phyloP scores from a whole-genome alignment of 176 grass and related monocot genomes.

The Avena eriantha region DNA sequence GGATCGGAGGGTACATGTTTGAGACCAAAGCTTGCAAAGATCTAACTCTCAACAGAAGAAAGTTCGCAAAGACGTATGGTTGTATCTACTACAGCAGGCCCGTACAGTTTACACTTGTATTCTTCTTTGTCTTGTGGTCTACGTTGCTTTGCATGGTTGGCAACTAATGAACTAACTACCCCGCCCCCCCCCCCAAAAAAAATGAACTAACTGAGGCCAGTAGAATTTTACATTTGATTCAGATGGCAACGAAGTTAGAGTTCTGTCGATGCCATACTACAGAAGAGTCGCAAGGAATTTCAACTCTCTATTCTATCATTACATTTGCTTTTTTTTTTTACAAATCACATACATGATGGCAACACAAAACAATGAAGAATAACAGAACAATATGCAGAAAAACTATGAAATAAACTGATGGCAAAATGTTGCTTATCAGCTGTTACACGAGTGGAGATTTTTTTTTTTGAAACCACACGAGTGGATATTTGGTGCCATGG shows the following conservation, averaged over 20 bases:
- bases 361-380: not conserved
- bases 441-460: no score
- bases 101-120: constrained; percentile 26
- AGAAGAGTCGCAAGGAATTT: not conserved
- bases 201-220: not conserved
- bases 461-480: no score
- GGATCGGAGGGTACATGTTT: no score
- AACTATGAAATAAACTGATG: not conserved
- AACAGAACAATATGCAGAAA: not conserved
- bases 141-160: not conserved
- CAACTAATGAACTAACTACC: no score
- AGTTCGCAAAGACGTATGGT: not conserved
- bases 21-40: no score
- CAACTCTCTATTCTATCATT: not conserved
- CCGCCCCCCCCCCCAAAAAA: no score
- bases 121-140: constrained; percentile 14
- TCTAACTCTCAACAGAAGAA: not conserved
- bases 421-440: not conserved
- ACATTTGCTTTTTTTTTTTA: not conserved
- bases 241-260: constrained; percentile 29
- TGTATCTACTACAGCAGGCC: not conserved
- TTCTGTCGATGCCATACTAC: not conserved
- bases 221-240: not conserved
- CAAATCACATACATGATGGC: not conserved
- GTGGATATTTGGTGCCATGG: no score